Percentiles rank a stretch among this genome's conserved stretches.
Evolutionary conservation across 2,329 filamentous ascomycete genomes (phyloP).

Genomic region (Colletotrichum acutatum): DNA sequence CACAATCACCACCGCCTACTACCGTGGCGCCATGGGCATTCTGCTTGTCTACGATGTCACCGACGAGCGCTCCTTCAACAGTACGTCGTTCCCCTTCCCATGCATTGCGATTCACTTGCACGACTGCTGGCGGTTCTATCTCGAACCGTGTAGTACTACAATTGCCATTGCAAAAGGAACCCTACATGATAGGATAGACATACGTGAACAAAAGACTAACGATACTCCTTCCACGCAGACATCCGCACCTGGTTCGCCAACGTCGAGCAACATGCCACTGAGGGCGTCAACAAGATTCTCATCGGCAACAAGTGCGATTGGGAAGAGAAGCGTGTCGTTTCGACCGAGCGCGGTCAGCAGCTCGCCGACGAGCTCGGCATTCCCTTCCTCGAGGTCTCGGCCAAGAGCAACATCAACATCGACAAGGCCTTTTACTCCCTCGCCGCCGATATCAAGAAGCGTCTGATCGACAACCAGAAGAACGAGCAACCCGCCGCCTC

Average conservation of each 20-base stretch:
- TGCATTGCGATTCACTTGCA: background rate
- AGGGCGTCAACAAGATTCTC: conserved; percentile 99
- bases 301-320: conserved; percentile 99
- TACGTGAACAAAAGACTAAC: conserved; percentile 36
- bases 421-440: conserved; percentile 98
- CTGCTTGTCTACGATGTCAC: conserved; percentile 98
- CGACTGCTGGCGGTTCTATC: background rate
- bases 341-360: conserved; percentile 91
- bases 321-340: conserved; percentile 98
- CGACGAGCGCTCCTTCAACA: conserved; percentile 94
- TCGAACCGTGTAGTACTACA: background rate
- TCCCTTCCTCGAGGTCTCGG: conserved; percentile 97
- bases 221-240: conserved; percentile 65
- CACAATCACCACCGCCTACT: conserved; percentile 99
- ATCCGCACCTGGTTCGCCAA: conserved; percentile 99
- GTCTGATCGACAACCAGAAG: conserved; percentile 91
- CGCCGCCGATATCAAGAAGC: conserved; percentile 97
- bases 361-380: conserved; percentile 96
- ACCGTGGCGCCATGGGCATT: conserved; percentile 98
- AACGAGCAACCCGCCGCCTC: conserved; percentile 69
- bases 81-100: conserved; percentile 61
- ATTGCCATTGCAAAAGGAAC: background rate
- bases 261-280: conserved; percentile 96
- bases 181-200: background rate
- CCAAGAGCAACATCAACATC: conserved; percentile 99